These are phyloP conservation scores for Globisporangium cylindrosporum DNA, from an alignment of 352 stramenopile species.

Conservation along the genomic window DNA sequence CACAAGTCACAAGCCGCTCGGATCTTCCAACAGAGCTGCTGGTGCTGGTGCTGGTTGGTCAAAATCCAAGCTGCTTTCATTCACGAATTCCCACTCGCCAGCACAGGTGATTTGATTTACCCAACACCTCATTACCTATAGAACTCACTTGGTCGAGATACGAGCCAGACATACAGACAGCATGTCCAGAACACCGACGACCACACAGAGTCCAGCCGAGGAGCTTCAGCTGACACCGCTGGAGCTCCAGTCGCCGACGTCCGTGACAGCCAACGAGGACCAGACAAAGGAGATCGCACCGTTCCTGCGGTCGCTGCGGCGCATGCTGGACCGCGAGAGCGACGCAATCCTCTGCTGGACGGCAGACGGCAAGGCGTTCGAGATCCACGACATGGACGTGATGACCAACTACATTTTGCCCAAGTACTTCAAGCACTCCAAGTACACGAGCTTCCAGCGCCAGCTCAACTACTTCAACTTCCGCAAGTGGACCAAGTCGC, in stretches of 20 bases:
- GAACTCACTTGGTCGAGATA: background rate
- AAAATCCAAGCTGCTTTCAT: background rate
- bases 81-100: conserved; percentile 5
- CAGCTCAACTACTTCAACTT: conserved; percentile 93
- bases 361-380: conserved; percentile 48
- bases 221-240: background rate
- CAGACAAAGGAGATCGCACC: conserved; percentile 52
- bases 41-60: background rate
- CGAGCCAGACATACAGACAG: background rate
- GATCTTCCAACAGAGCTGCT: background rate
- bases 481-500: conserved; percentile 79
- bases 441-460: conserved; percentile 88
- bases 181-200: conserved; percentile 1
- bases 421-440: conserved; percentile 91
- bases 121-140: background rate
- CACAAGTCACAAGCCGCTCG: background rate
- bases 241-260: background rate
- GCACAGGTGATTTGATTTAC: background rate
- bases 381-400: conserved; percentile 65
- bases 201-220: background rate
- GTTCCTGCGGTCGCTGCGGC: conserved; percentile 53
- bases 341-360: conserved; percentile 55
- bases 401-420: conserved; percentile 84
- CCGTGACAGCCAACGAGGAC: conserved; percentile 6
- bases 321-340: conserved; percentile 59